Evolutionary conservation across 2,329 filamentous ascomycete species (phyloP), one percentile per base, ranked within the genome.

Genomic region (Penicillium frequentans): DNA sequence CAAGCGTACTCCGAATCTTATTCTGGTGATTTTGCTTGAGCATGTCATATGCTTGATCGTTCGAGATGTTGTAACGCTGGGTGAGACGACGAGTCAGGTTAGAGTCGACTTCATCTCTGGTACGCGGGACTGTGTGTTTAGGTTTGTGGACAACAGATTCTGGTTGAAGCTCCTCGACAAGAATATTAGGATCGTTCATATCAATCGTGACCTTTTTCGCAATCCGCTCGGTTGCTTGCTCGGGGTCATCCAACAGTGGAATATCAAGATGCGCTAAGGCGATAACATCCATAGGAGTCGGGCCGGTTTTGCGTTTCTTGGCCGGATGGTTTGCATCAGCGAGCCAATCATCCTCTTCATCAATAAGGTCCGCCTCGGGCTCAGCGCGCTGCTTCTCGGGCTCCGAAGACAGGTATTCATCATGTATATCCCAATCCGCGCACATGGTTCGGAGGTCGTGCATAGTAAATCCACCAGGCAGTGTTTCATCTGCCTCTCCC

Each of bases 1-100:
- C 91, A 59, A 99, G 85, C 1, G 91, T 96, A 52, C 92, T 95
- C 64, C 95, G 87, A 59, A 99, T 90, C 75, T 96, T 98, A 81
- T 91, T 92, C 77, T 96, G 91, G 70, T 96, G 93, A 70, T 97
- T 98, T 74, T 96, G 92, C 75, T 98, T 98, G 45, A 99, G 84
- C 58, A 92, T 86, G 70, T 98, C 93, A 73, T 99, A 99, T 1
- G 93, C 93, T 57, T 95, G 90, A 69, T 99, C 95, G 62, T 98
- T 98, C 29, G 93, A 96, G 57, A 96, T 90, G 71, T 98, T 98
- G 81, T 96, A 99, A 43, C 93, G 88, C 64, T 89, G 85, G 37
- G 85, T 85, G 35, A 96, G 83, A 55, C 90, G 87, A 54, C 88
- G 89, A 3, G 87, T 86, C 43, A 91, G 77, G 50, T 86, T 88